phyloP scores from a whole-genome alignment of 768 basidiomycete species.

The Lactarius quietus region DNA sequence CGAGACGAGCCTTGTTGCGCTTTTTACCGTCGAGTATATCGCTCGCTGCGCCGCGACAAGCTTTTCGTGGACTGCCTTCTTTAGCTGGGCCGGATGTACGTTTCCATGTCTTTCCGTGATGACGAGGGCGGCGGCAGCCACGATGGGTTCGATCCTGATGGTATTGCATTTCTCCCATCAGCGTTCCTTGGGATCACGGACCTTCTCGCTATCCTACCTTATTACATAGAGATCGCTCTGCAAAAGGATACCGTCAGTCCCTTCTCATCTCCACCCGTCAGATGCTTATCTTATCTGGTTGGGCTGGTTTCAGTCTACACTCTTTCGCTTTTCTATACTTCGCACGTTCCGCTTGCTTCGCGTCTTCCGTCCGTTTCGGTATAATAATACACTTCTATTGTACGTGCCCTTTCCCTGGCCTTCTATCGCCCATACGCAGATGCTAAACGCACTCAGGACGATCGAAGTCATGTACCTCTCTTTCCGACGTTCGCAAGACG shows the following conservation, averaged over 20 bases:
- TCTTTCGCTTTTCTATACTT: constrained; percentile 89
- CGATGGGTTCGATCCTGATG: neutral
- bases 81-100: constrained; percentile 68
- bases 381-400: constrained; percentile 80
- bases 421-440: neutral
- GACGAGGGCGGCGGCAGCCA: neutral
- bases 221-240: constrained; percentile 81
- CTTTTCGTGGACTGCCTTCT: constrained; percentile 53
- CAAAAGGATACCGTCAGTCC: constrained; percentile 77
- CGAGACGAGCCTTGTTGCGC: constrained; percentile 76
- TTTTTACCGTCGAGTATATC: constrained; percentile 86
- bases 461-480: constrained; percentile 93
- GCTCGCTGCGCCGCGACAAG: constrained; percentile 75
- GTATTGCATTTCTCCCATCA: constrained; percentile 27
- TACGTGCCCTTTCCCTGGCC: constrained; percentile 32
- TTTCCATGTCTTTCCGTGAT: constrained; percentile 13
- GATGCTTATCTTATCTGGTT: neutral
- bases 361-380: constrained; percentile 86
- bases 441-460: constrained; percentile 46
- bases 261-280: constrained; percentile 3
- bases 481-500: constrained; percentile 80
- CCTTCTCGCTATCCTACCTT: constrained; percentile 79
- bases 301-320: constrained; percentile 61
- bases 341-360: constrained; percentile 85
- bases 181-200: constrained; percentile 88